Conservation (phyloP, 305 asterid genomes). For the Petunia hybrid region DNA sequence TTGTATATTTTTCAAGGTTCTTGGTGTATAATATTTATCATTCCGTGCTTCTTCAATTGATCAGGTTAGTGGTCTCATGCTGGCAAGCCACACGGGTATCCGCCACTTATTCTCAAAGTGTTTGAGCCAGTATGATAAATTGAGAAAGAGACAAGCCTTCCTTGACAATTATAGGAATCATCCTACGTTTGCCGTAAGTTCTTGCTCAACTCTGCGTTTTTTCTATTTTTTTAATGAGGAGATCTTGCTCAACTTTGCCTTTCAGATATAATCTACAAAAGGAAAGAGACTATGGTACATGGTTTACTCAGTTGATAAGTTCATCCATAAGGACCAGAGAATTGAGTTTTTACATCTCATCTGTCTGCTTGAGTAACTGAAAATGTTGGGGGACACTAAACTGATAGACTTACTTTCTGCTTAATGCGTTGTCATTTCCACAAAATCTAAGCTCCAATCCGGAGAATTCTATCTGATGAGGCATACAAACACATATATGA, state of each 20-base stretch:
- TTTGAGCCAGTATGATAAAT: slow-evolving; percentile 93
- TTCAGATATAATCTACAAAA: too few relatives aligned
- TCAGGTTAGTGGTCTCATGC: slow-evolving; percentile 98
- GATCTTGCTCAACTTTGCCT: too few relatives aligned
- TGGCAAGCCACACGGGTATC: slow-evolving; percentile 99
- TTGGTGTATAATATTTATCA: neutral
- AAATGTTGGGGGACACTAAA: neutral
- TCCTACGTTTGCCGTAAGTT: slow-evolving; percentile 98
- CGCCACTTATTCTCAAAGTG: slow-evolving; percentile 98
- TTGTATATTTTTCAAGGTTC: neutral
- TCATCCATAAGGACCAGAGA: neutral
- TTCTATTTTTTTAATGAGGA: neutral
- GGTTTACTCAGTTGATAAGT: neutral
- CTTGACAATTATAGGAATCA: slow-evolving; percentile 94
- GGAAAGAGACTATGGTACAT: neutral
- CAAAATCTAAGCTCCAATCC: neutral
- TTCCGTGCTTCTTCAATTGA: slow-evolving; percentile 27
- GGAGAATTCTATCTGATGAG: neutral
- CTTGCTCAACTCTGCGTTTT: slow-evolving; percentile 18
- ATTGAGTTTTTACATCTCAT: neutral
- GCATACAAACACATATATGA: too few relatives aligned
- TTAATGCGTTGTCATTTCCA: neutral
- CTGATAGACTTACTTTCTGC: neutral
- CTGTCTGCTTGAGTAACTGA: neutral
- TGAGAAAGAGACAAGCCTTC: slow-evolving; percentile 99